Conservation (phyloP, 176 grass and related monocot species). For the Triticum timopheevii region DNA sequence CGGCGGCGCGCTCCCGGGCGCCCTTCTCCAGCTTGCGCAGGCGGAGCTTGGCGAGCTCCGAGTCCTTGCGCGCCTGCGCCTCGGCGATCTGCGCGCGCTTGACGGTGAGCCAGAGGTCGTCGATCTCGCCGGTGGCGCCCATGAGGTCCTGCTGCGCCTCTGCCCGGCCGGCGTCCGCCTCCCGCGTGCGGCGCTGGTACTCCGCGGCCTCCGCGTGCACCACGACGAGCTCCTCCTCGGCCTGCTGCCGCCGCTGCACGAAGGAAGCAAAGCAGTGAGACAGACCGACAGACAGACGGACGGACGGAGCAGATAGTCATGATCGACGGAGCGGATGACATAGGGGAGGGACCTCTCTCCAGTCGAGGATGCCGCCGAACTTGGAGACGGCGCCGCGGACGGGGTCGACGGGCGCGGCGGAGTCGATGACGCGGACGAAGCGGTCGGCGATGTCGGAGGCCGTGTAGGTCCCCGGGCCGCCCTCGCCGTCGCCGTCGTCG, state of each 20-base stretch:
- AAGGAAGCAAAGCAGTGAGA: not conserved
- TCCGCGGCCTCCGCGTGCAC: constrained; percentile 32
- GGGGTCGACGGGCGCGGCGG: constrained; percentile 69
- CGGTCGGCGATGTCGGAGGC: constrained; percentile 13
- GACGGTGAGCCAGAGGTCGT: constrained; percentile 52
- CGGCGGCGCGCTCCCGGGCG: constrained; percentile 25
- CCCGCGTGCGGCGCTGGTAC: constrained; percentile 36
- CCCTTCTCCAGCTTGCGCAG: constrained; percentile 45
- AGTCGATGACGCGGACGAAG: constrained; percentile 36
- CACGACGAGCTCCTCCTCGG: constrained; percentile 51
- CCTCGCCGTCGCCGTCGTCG: not conserved
- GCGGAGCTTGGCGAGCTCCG: constrained; percentile 55
- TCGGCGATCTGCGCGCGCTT: constrained; percentile 55
- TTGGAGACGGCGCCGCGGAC: constrained; percentile 66
- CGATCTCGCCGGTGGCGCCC: constrained; percentile 20
- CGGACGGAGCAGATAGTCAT: not conserved
- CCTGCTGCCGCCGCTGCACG: constrained; percentile 42
- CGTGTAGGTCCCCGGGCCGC: not conserved
- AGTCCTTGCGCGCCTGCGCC: constrained; percentile 52
- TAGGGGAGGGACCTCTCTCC: constrained; percentile 47
- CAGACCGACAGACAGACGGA: not conserved
- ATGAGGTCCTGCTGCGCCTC: constrained; percentile 38
- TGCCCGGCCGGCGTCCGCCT: constrained; percentile 32
- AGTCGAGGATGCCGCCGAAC: constrained; percentile 60
- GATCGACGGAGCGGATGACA: not conserved